Evolutionary conservation across 164 flowering plant species (phyloP).

Genomic region (Chloranthus sessilifolius): DNA sequence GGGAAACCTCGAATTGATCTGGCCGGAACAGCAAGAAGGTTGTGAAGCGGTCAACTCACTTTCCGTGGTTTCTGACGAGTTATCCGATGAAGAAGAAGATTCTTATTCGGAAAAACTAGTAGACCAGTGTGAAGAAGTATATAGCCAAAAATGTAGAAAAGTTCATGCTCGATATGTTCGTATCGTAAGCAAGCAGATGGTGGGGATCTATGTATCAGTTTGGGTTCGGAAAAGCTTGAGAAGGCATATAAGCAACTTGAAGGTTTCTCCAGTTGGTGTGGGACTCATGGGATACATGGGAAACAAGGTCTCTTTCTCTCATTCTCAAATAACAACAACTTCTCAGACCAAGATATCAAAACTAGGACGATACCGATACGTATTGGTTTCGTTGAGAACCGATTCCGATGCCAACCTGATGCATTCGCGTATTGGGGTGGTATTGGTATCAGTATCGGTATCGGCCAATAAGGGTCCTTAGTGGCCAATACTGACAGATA

Average conservation of each 20-base stretch:
- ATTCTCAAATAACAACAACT: slow-evolving; percentile 1
- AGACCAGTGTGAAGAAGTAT: slow-evolving; percentile 14
- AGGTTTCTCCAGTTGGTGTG: slow-evolving; percentile 91
- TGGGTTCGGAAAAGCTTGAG: slow-evolving; percentile 85
- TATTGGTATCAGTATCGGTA: too few relatives aligned
- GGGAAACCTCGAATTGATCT: slow-evolving; percentile 41
- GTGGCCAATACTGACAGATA: too few relatives aligned
- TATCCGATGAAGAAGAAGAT: slow-evolving; percentile 46
- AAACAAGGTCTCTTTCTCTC: slow-evolving; percentile 59
- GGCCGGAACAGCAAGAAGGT: slow-evolving; percentile 31
- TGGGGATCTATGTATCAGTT: slow-evolving; percentile 84
- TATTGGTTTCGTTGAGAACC: too few relatives aligned
- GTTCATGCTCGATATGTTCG: slow-evolving; percentile 50
- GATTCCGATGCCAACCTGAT: too few relatives aligned
- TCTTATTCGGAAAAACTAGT: slow-evolving; percentile 22
- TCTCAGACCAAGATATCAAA: too few relatives aligned
- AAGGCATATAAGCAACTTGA: slow-evolving; percentile 74
- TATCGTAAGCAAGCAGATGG: slow-evolving; percentile 97
- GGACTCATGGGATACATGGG: slow-evolving; percentile 99
- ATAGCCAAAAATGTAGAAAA: slow-evolving; percentile 12
- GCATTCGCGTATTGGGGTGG: too few relatives aligned
- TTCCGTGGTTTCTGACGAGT: slow-evolving; percentile 40
- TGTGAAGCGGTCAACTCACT: slow-evolving; percentile 32
- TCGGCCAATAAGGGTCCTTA: too few relatives aligned
- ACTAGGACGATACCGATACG: too few relatives aligned